A percentile compares a stretch with the other conserved stretches of the same genome.
phyloP scores from a whole-genome alignment of 202 grass and related monocot species.

The Saccharum hybrid region DNA sequence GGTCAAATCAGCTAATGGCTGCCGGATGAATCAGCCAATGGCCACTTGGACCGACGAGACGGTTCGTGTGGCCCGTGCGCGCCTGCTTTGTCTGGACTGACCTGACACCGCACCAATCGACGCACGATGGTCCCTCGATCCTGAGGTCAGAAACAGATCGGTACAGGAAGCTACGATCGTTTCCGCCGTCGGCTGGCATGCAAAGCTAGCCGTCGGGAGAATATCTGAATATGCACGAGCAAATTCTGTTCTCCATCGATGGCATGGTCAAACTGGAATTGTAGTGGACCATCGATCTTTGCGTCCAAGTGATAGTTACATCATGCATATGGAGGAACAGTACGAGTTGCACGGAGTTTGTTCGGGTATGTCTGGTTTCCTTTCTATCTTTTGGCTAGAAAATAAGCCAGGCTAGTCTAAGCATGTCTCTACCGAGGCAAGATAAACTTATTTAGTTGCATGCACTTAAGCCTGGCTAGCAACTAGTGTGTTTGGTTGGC shows the following conservation, averaged over 20 bases:
- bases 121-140: conserved; percentile 14
- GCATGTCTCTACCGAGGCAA: too few species aligned
- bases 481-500: too few species aligned
- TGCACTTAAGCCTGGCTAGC: too few species aligned
- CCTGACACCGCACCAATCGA: neutral
- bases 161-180: conserved; percentile 27
- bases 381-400: too few species aligned
- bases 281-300: neutral
- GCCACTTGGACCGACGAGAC: neutral
- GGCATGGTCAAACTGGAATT: neutral
- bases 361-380: too few species aligned
- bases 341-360: neutral
- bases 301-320: neutral
- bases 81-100: neutral
- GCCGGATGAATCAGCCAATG: conserved; percentile 33
- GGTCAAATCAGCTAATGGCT: conserved; percentile 40
- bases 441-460: too few species aligned
- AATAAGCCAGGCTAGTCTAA: too few species aligned
- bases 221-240: neutral
- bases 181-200: conserved; percentile 28
- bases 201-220: neutral
- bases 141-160: neutral
- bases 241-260: neutral
- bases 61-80: neutral
- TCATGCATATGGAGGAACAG: neutral